Evolutionary conservation across 2,329 filamentous ascomycete species (phyloP), one percentile per base, ranked within the genome.

Genomic region (Colletotrichum simmondsii): DNA sequence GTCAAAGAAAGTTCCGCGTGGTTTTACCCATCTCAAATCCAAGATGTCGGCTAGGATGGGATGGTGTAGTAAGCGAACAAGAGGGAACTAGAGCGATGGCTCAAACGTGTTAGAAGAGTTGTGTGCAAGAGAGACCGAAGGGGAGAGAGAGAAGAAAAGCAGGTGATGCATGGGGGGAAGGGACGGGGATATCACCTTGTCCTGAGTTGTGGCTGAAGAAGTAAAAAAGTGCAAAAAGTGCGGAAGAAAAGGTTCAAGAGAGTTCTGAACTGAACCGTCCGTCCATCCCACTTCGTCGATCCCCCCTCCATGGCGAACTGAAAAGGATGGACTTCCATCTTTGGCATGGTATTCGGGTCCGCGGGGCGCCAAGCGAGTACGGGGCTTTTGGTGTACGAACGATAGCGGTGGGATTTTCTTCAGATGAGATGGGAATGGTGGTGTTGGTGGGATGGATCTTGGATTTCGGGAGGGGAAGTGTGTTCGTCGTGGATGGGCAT

Each of bases 61-160:
- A 22, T 5, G 42, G 8, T n/a, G 42, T n/a, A 49, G 19, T 22
- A 49, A 49, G 42, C 16, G 42, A 49, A 22, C 16, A 16, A 42
- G 16, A 42, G 19, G n/a, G n/a, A 72, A 72, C 30, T 59, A 58
- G 32, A 72, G 58, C 24, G 52, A 52, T 24, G 64, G 26, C 37
- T 56, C 61, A 32, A 46, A 63, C 12, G 22, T 22, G 68, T 71
- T 67, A 67, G 63, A 71, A 58, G 30, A 32, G 42, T 11, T 46
- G 11, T 22, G 2, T 30, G 42, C 19, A 19, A 8, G 42, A 10
- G 42, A n/a, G 19, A n/a, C 19, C 42, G 42, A 19, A 19, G 19
- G 42, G 19, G 42, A 35, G 19, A 14, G 49, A 11, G 14, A n/a
- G 14, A 54, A 30, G 4, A 7, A n/a, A 10, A 5, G n/a, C 16